These are phyloP conservation scores for Haplosporangium sp. DNA, from an alignment of 371 early-diverging fungal genomes.

Conservation along the genomic window DNA sequence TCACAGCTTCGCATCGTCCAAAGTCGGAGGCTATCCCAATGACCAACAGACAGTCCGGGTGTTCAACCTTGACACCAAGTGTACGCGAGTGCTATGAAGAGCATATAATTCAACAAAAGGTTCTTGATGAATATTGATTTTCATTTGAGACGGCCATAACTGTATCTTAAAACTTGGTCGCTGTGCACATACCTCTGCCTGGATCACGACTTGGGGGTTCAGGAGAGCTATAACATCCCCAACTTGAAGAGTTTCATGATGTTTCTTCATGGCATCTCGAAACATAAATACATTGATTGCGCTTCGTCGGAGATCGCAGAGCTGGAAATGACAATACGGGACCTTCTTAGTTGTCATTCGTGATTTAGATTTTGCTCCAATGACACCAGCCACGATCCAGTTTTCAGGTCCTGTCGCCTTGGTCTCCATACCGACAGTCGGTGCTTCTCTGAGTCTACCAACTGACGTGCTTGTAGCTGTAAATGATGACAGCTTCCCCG, in stretches of 20 bases:
- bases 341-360: constrained; percentile 35
- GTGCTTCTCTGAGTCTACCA: constrained; percentile 1
- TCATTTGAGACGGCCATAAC: background rate
- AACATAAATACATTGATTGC: constrained; percentile 48
- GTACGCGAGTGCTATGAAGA: constrained; percentile 22
- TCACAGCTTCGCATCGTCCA: constrained; percentile 45
- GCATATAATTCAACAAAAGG: background rate
- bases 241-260: constrained; percentile 22
- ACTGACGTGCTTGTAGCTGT: background rate
- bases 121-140: no score
- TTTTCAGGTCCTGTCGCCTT: background rate
- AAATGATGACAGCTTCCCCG: constrained; percentile 15
- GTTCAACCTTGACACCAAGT: constrained; percentile 36
- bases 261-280: constrained; percentile 25
- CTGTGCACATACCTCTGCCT: constrained; percentile 47
- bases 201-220: constrained; percentile 39
- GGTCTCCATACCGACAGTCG: background rate
- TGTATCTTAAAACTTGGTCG: background rate
- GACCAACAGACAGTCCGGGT: constrained; percentile 34
- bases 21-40: constrained; percentile 32
- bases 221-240: constrained; percentile 38
- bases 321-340: constrained; percentile 34
- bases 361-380: constrained; percentile 41
- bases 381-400: constrained; percentile 46
- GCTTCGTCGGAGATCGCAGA: constrained; percentile 33